phyloP scores from a whole-genome alignment of 2,329 filamentous ascomycete genomes.

The Cyphellophora europaea region DNA sequence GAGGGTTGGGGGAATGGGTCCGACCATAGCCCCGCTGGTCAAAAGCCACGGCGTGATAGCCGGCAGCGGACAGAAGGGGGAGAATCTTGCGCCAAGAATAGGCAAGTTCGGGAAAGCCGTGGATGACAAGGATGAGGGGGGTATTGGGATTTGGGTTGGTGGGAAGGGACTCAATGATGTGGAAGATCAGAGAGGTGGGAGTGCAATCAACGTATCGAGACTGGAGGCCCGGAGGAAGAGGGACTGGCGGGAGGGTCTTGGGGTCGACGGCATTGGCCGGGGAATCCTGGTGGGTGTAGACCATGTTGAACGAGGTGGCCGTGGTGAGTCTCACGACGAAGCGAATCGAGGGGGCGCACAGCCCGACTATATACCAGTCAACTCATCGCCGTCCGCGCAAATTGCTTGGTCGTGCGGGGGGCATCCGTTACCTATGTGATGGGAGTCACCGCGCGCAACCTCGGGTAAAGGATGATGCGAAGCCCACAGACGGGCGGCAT shows the following conservation, averaged over 20 bases:
- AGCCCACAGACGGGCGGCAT: no score
- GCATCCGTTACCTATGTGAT: no score
- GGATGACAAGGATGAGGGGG: slow-evolving; percentile 15
- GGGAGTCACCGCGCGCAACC: no score
- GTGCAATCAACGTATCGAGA: slow-evolving; percentile 49
- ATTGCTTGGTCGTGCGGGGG: no score
- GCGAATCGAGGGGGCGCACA: no score
- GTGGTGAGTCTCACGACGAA: no score
- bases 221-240: slow-evolving; percentile 46
- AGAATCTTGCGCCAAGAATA: slow-evolving; percentile 61
- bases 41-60: slow-evolving; percentile 57
- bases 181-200: slow-evolving; percentile 49
- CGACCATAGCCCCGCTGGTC: slow-evolving; percentile 62
- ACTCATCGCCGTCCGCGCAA: no score
- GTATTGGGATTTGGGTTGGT: slow-evolving; percentile 8
- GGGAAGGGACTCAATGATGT: slow-evolving; percentile 27
- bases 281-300: slow-evolving; percentile 14
- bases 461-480: no score
- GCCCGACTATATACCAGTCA: no score
- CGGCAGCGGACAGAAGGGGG: slow-evolving; percentile 45
- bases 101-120: slow-evolving; percentile 58
- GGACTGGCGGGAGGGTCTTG: slow-evolving; percentile 32
- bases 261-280: slow-evolving; percentile 10
- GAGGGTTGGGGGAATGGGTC: slow-evolving; percentile 44
- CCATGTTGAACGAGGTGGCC: no score